Percentiles rank a stretch among this genome's conserved stretches.
Evolutionary conservation across 1,284 basidiomycete species (phyloP).

Genomic region (Apiotrichum mycotoxinovorans): DNA sequence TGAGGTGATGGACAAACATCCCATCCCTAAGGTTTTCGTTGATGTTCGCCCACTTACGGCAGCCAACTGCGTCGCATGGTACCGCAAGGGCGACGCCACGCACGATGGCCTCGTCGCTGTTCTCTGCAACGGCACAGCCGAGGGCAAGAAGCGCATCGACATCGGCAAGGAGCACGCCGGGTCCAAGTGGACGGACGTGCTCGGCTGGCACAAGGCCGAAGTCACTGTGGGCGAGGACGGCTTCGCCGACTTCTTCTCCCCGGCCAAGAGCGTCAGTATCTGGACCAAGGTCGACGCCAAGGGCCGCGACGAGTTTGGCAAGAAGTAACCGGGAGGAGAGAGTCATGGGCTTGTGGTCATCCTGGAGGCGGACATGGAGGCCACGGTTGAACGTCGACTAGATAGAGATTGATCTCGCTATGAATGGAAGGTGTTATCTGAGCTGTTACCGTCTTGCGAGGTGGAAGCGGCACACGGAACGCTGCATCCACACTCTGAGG

Average conservation of each 20-base stretch:
- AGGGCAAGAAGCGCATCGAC: conserved; percentile 53
- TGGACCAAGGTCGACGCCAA: conserved; percentile 55
- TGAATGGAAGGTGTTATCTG: no score
- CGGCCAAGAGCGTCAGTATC: conserved; percentile 53
- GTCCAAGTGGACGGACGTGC: conserved; percentile 57
- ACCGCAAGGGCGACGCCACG: conserved; percentile 54
- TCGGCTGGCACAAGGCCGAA: conserved; percentile 58
- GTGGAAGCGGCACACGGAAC: no score
- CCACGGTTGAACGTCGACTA: no score
- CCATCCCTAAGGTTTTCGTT: background rate
- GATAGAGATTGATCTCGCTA: no score
- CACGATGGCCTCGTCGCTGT: conserved; percentile 55
- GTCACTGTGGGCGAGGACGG: conserved; percentile 58
- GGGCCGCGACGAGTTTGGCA: conserved; percentile 52
- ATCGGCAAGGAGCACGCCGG: conserved; percentile 56
- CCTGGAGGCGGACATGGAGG: no score
- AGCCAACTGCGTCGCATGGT: conserved; percentile 55
- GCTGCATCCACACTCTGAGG: no score
- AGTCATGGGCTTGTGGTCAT: conserved; percentile 6
- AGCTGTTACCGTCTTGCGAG: no score
- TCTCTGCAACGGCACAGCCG: conserved; percentile 48
- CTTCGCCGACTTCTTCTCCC: conserved; percentile 56
- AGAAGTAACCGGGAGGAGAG: conserved; percentile 12
- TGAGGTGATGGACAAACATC: background rate
- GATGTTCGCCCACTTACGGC: background rate